A percentile compares a stretch with the other conserved stretches of the same genome.
phyloP scores from a whole-genome alignment of 257 asterid species.

The Osmanthus fragrans region DNA sequence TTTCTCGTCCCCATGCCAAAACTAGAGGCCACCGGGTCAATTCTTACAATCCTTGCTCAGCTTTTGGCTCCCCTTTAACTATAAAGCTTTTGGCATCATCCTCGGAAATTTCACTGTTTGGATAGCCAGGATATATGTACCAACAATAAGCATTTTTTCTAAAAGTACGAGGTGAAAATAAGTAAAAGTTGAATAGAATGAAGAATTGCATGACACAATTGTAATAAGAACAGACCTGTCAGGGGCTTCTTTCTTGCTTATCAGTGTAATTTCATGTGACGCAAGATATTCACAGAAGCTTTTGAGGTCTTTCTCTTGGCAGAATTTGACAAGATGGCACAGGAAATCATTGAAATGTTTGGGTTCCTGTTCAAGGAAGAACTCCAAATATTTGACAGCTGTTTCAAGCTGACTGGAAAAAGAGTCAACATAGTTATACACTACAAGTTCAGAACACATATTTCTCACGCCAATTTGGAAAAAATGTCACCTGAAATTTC shows the following conservation, averaged over 20 bases:
- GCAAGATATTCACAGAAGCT: conserved; percentile 52
- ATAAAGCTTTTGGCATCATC: conserved; percentile 50
- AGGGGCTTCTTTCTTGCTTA: conserved; percentile 72
- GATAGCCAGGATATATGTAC: neutral
- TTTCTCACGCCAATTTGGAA: no score
- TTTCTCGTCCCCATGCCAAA: neutral
- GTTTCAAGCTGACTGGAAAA: no score
- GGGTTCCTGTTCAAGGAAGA: conserved; percentile 60
- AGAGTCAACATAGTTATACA: no score
- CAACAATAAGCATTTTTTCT: conserved; percentile 12
- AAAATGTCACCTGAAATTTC: no score
- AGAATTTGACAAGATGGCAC: conserved; percentile 48
- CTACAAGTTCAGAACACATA: neutral
- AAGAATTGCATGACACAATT: neutral
- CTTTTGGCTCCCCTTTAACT: conserved; percentile 50
- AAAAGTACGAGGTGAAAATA: neutral
- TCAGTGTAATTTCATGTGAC: conserved; percentile 46
- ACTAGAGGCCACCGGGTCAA: neutral
- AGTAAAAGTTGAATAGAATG: neutral
- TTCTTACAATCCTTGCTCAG: conserved; percentile 35
- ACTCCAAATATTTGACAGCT: neutral
- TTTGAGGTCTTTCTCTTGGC: conserved; percentile 51
- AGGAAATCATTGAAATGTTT: conserved; percentile 79
- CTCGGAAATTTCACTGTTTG: conserved; percentile 64
- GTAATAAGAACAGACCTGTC: conserved; percentile 61